Base-by-base conservation (phyloP, 2,329 filamentous ascomycete genomes). In the Ophiostoma piceae region DNA sequence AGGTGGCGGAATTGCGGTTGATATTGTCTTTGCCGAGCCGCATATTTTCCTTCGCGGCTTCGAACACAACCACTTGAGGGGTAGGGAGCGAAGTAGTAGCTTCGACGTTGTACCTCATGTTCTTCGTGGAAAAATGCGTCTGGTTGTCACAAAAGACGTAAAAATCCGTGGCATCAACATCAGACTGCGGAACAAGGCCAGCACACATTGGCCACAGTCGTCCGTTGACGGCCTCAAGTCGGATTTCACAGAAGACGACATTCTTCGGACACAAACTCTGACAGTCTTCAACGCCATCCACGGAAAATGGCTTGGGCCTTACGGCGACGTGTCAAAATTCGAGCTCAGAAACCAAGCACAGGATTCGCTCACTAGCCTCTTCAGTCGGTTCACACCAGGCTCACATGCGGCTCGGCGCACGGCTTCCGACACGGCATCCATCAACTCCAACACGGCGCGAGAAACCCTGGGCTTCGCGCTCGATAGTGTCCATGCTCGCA, bases 191-290 rank as follows among this genome's bases (percentile, higher is more conserved):
- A 95, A 94, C 39, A 90, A 88, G 77, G 92, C 93, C 2, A 87
- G 90, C 73, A 98, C 95, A 1, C 93, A 97, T 77, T 99, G 95
- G 95, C 94, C 95, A 8, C 19, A 95, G 98, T 81, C 92, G 93
- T 67, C 95, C 98, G 39, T 94, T 95, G 2, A 93, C 94, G 0
- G 65, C 14, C 85, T 90, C 70, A 97, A 96, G 78, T 85, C 90
- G 0, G 91, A 96, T 57, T 88, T 92, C 68, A 90, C 88, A 75
- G 93, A 98, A 77, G 91, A 92, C 73, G 91, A 95, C 74, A 92
- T 89, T 3, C 84, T 98, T 71, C 90, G 96, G 79, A 94, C 91
- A 57, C 94, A 97, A 76, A 94, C 88, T 22, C 88, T 92, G 80
- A 94, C 90, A 0, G 98, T 98, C 77, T 99, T 97, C 83, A 96